Evolutionary conservation across 2,329 filamentous ascomycete genomes (phyloP).

Genomic region (Paracamarosporium sp.): DNA sequence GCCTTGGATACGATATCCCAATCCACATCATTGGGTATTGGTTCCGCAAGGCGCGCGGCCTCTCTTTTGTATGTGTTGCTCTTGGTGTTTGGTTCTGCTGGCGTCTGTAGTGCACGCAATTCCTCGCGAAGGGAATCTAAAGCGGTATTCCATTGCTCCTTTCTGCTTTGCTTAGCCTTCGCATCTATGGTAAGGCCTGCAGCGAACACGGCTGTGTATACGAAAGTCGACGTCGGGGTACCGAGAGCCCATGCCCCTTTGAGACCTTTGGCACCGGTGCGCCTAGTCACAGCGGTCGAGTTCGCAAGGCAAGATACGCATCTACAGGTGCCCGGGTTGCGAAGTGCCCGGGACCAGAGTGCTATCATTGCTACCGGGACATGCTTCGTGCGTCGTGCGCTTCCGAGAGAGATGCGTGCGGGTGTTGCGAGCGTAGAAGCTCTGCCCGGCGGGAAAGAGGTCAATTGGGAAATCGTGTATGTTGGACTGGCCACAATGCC

Average conservation of each 20-base stretch:
- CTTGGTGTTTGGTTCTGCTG: not conserved
- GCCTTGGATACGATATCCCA: constrained; percentile 25
- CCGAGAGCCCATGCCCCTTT: constrained; percentile 60
- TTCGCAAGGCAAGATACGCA: constrained; percentile 66
- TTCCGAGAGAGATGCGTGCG: constrained; percentile 4
- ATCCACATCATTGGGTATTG: constrained; percentile 25
- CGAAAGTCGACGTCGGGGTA: constrained; percentile 66
- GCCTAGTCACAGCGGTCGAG: constrained; percentile 57
- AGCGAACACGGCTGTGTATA: constrained; percentile 72
- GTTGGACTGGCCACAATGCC: not conserved
- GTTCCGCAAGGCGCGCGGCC: constrained; percentile 17
- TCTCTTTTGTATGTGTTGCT: not conserved
- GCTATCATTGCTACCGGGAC: constrained; percentile 65
- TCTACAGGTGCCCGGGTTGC: constrained; percentile 66
- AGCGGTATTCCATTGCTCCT: constrained; percentile 66
- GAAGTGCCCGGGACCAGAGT: constrained; percentile 71
- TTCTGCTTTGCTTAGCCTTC: constrained; percentile 63
- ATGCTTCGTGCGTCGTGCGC: constrained; percentile 29
- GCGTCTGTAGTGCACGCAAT: not conserved
- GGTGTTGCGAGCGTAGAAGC: constrained; percentile 7
- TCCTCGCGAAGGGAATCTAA: constrained; percentile 61
- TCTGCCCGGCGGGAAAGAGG: constrained; percentile 1
- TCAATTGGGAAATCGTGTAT: constrained; percentile 9
- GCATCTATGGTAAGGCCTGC: constrained; percentile 70
- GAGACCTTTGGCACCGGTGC: constrained; percentile 57